Conservation (phyloP, 257 asterid genomes). For the Oldenlandia corymbosa region DNA sequence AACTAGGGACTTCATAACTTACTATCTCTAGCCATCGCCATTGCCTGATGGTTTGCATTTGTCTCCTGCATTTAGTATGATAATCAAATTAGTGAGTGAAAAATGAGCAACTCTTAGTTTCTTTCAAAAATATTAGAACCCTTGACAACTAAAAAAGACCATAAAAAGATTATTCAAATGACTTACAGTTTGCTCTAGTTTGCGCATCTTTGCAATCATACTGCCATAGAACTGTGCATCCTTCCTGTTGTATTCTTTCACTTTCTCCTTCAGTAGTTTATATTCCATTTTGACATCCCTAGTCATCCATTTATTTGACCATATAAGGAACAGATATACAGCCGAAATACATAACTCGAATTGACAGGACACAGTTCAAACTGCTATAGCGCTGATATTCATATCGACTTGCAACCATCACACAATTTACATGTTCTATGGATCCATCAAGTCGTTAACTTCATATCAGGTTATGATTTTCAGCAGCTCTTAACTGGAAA, state of each 20-base stretch:
- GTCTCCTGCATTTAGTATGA: slow-evolving; percentile 28
- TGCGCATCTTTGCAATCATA: slow-evolving; percentile 47
- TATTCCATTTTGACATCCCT: slow-evolving; percentile 62
- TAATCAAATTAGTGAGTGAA: background rate
- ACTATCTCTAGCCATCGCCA: slow-evolving; percentile 29
- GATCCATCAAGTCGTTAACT: background rate
- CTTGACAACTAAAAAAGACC: background rate
- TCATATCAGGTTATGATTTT: background rate
- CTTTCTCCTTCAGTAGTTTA: slow-evolving; percentile 44
- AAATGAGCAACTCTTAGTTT: background rate
- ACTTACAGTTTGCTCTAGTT: slow-evolving; percentile 41
- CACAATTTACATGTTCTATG: background rate
- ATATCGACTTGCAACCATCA: background rate
- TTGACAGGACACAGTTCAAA: background rate
- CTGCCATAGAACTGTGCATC: slow-evolving; percentile 55
- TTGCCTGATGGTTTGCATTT: slow-evolving; percentile 21
- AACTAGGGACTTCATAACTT: slow-evolving; percentile 33
- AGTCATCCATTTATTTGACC: slow-evolving; percentile 5
- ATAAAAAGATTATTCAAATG: background rate
- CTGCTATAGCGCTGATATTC: no score
- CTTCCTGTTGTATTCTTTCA: slow-evolving; percentile 46
- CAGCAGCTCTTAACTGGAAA: background rate
- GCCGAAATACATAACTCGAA: background rate
- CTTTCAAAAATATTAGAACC: background rate
- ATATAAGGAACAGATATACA: no score